Evolutionary conservation across 345 rosid species (phyloP).

Genomic region (Gossypium turneri): DNA sequence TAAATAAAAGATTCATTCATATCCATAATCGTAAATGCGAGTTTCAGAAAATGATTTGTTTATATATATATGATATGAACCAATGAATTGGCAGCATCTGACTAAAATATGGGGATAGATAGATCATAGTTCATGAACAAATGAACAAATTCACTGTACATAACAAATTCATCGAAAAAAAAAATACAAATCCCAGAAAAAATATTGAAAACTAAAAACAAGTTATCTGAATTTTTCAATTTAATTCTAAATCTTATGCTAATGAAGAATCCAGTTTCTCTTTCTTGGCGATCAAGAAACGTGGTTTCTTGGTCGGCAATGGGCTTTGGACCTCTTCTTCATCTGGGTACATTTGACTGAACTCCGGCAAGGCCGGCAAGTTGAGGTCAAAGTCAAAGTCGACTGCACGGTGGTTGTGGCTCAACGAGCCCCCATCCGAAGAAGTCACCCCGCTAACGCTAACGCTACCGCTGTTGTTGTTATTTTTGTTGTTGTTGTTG

Average conservation of each 20-base stretch:
- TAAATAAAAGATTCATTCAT: not conserved
- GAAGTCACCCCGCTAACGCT: conserved; percentile 44
- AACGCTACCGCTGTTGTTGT: conserved; percentile 15
- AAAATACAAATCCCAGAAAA: conserved; percentile 1
- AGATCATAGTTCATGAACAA: conserved; percentile 15
- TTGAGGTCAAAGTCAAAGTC: conserved; percentile 66
- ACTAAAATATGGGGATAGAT: not conserved
- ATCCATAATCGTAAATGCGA: not conserved
- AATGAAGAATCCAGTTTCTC: not conserved
- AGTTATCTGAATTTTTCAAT: not conserved
- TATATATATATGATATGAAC: conserved; percentile 18
- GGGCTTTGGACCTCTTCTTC: conserved; percentile 73
- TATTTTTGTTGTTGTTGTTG: conserved; percentile 15
- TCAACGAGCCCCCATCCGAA: conserved; percentile 34
- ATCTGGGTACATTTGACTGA: conserved; percentile 7
- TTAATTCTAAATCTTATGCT: not conserved
- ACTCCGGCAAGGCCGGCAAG: conserved; percentile 75
- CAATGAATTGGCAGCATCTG: conserved; percentile 13
- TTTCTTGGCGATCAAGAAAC: conserved; percentile 28
- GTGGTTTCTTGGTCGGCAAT: conserved; percentile 61
- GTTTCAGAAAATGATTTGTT: not conserved
- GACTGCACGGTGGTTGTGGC: conserved; percentile 41
- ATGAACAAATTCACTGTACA: conserved; percentile 36
- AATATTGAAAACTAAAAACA: not conserved
- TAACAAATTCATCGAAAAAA: conserved; percentile 14